Conservation (phyloP, 78 protist species). For the Dictyostelium firmibasis region DNA sequence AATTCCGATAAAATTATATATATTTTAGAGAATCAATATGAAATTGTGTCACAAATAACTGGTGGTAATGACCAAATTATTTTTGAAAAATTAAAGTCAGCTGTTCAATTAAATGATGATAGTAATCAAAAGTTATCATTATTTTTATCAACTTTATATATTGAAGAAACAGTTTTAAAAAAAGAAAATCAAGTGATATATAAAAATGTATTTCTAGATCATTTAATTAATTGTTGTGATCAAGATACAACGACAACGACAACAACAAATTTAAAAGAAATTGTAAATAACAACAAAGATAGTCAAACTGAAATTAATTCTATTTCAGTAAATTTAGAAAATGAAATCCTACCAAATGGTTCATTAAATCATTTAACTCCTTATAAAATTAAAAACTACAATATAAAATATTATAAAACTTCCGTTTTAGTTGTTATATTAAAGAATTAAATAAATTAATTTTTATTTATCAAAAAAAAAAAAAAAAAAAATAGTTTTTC, state of each 20-base stretch:
- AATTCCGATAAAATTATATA: background rate
- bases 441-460: too few species aligned
- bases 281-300: background rate
- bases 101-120: background rate
- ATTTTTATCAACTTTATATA: background rate
- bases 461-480: too few species aligned
- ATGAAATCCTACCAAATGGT: background rate
- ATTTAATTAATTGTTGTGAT: background rate
- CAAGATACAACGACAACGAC: background rate
- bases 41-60: background rate
- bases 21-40: background rate
- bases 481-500: too few species aligned
- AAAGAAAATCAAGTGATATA: background rate
- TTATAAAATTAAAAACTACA: background rate
- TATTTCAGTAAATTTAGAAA: background rate
- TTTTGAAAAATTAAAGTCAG: background rate
- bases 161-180: background rate
- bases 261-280: too few species aligned
- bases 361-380: background rate
- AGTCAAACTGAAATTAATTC: background rate
- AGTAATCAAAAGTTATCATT: background rate
- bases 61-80: background rate
- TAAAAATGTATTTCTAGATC: background rate
- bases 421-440: background rate
- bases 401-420: background rate